These are phyloP conservation scores for Coniochaeta hoffmannii DNA, from an alignment of 2,329 filamentous ascomycete species.

Conservation along the genomic window DNA sequence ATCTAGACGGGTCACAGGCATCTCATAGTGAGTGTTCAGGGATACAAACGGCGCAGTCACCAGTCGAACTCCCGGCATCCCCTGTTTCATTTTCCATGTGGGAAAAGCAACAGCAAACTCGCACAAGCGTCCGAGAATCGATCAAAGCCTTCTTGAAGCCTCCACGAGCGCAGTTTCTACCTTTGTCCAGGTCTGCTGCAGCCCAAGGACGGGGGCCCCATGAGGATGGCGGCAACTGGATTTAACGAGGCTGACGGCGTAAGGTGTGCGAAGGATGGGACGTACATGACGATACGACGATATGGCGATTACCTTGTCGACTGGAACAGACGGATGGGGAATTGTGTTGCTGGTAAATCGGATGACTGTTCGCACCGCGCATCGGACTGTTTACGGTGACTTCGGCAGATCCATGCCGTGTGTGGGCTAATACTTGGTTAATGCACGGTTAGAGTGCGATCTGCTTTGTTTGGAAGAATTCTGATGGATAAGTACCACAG, in stretches of 20 bases:
- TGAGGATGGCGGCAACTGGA: neutral
- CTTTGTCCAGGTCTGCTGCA: neutral
- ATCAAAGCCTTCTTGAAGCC: neutral
- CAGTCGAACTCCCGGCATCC: neutral
- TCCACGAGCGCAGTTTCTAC: neutral
- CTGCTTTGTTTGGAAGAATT: too few relatives aligned
- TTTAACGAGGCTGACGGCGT: neutral
- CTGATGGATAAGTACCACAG: neutral
- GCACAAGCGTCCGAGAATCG: neutral
- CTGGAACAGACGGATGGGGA: too few relatives aligned
- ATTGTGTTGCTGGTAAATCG: too few relatives aligned
- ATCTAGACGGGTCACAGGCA: neutral
- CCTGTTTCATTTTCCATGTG: neutral
- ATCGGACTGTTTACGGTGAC: too few relatives aligned
- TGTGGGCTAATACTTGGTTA: too few relatives aligned
- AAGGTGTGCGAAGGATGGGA: too few relatives aligned
- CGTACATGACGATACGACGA: too few relatives aligned
- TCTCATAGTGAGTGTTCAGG: neutral
- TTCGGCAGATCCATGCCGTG: too few relatives aligned
- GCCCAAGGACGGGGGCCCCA: too few relatives aligned
- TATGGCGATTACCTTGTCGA: too few relatives aligned
- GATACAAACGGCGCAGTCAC: neutral
- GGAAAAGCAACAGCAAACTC: neutral
- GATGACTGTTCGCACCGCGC: too few relatives aligned
- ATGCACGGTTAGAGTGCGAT: too few relatives aligned